Conservation (phyloP, 768 basidiomycete genomes). For the Suillus clintonianus region DNA sequence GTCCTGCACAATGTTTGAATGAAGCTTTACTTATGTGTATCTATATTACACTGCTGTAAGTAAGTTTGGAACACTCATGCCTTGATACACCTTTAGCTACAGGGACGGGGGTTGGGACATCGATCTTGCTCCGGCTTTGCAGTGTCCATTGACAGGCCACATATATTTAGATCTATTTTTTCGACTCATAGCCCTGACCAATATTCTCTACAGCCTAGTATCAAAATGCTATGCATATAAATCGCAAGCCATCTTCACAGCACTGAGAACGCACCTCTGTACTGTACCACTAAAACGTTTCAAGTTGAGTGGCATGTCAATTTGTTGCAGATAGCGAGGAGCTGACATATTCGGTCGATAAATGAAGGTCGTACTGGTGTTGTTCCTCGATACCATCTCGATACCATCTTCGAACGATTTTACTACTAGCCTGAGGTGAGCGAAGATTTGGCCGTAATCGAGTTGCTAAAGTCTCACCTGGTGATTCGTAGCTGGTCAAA, state of each 20-base stretch:
- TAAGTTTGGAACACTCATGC: background rate
- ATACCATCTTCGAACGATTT: background rate
- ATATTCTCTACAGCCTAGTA: background rate
- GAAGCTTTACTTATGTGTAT: too few relatives aligned
- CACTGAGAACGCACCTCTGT: background rate
- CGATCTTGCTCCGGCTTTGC: background rate
- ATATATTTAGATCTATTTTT: too few relatives aligned
- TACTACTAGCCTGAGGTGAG: background rate
- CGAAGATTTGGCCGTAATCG: background rate
- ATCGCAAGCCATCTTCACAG: background rate
- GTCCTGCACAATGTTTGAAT: too few relatives aligned
- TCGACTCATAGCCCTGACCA: background rate
- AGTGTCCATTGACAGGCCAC: background rate
- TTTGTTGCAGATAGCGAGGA: background rate
- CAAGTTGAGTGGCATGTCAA: background rate
- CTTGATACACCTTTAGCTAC: background rate
- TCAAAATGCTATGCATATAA: background rate
- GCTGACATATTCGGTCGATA: background rate
- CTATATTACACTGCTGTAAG: too few relatives aligned
- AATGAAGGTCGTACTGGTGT: background rate
- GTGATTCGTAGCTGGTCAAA: background rate
- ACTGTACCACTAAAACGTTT: background rate
- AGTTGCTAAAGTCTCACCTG: background rate
- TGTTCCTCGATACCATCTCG: background rate
- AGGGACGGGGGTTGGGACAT: background rate